phyloP scores from a whole-genome alignment of 2,329 filamentous ascomycete species.

The Macroventuria anomochaeta region DNA sequence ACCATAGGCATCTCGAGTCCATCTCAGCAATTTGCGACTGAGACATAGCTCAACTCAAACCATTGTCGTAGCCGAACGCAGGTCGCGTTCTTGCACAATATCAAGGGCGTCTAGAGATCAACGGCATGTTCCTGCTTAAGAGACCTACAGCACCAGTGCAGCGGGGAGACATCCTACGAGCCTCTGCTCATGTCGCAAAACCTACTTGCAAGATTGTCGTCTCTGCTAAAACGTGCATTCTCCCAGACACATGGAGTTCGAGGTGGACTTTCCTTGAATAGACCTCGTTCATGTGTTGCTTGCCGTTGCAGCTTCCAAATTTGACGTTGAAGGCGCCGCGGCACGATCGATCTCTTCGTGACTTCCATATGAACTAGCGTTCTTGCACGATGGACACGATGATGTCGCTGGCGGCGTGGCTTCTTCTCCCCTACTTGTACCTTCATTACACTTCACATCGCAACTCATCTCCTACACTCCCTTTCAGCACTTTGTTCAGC shows the following conservation, averaged over 20 bases:
- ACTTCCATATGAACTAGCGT: constrained; percentile 2
- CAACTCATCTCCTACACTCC: constrained; percentile 1
- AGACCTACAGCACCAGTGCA: background rate
- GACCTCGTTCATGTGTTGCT: background rate
- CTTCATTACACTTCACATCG: constrained; percentile 1
- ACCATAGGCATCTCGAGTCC: background rate
- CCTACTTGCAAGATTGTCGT: background rate
- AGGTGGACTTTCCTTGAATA: background rate
- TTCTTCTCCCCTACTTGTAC: constrained; percentile 1
- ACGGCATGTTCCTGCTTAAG: background rate
- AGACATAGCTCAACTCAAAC: background rate
- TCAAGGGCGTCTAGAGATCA: background rate
- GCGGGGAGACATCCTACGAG: constrained; percentile 3
- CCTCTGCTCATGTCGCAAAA: background rate
- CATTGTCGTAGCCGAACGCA: background rate
- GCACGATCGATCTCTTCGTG: background rate
- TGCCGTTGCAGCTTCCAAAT: background rate
- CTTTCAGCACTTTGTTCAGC: background rate
- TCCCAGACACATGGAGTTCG: background rate
- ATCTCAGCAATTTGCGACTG: background rate
- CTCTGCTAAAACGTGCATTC: background rate
- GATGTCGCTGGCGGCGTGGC: background rate
- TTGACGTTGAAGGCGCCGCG: background rate
- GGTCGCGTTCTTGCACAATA: background rate
- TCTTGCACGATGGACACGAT: background rate